Base-by-base conservation (phyloP, 768 basidiomycete genomes). In the Auricularia sp. region DNA sequence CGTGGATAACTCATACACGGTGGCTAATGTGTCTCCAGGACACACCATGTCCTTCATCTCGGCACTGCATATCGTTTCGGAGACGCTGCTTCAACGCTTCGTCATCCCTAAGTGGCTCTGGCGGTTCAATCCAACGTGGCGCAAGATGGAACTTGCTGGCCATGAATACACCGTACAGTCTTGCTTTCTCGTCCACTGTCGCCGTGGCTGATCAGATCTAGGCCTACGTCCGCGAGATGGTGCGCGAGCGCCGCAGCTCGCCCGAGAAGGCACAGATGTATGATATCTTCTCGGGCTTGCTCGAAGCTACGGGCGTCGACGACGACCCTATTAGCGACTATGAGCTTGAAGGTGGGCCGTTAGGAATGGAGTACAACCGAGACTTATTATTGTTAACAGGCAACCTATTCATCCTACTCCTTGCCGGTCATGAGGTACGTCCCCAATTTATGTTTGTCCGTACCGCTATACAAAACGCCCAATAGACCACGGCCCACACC, bases 361-460 rank as follows among this genome's bases (percentile, higher is more conserved):
- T 51, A 14, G 14, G 6, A 12, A 18, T 36, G 35, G 29, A 61
- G 8, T 33, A 12, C 12, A 10, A 33, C 18, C 36, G 16, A 39
- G 18, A 10, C n/a, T 47, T 29, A 14, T 14, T 21, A 11, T 33
- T 61, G 35, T 36, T 14, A 1, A 4, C 63, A 74, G 74, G 74
- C 11, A 78, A 79, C 64, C 69, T 76, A 33, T 79, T 76, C 71
- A 72, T 79, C 11, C 75, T 78, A 64, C 65, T 86, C n/a, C 70
- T 87, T 23, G 86, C 86, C 29, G 85, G 85, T 8, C 83, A 85
- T 64, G 85, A 85, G 75, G 83, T 83, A 65, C 11, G 66, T 47
- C 2, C 29, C 29, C 29, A 29, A 29, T 29, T 29, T 29, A 29
- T 29, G 29, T 29, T 29, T 29, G 29, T 29, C 29, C 29, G 29